Percentiles rank a stretch among this genome's conserved stretches.
Evolutionary conservation across 192 early-diverging fungal genomes (phyloP).

Genomic region (Coemansia sp.): DNA sequence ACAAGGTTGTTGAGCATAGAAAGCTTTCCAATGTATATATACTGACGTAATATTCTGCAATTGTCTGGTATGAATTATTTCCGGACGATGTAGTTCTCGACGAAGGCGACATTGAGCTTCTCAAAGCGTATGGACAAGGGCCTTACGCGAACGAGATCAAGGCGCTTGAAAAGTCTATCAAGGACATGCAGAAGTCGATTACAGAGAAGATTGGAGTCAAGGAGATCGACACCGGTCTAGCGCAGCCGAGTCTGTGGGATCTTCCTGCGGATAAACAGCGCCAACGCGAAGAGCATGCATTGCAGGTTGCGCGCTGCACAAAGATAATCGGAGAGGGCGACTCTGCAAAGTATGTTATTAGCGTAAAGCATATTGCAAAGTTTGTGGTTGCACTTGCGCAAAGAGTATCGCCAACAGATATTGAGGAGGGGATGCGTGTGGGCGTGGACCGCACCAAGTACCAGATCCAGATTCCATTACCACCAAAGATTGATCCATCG

Average conservation of each 20-base stretch:
- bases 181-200: conserved; percentile 96
- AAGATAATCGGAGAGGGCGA: conserved; percentile 96
- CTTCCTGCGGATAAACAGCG: conserved; percentile 98
- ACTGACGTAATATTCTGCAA: background rate
- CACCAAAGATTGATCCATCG: conserved; percentile 97
- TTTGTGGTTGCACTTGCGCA: conserved; percentile 97
- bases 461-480: conserved; percentile 98
- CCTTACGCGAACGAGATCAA: conserved; percentile 96
- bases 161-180: conserved; percentile 91
- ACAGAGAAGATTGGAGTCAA: conserved; percentile 99
- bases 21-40: too few species aligned
- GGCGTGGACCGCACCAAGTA: conserved; percentile 98
- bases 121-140: conserved; percentile 88
- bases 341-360: conserved; percentile 96
- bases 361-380: conserved; percentile 98
- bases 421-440: conserved; percentile 99
- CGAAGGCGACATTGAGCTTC: conserved; percentile 52
- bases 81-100: conserved; percentile 33
- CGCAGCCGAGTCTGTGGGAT: conserved; percentile 98
- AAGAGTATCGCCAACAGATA: conserved; percentile 96
- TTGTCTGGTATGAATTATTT: background rate
- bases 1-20: too few species aligned
- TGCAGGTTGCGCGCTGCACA: conserved; percentile 93
- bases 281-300: conserved; percentile 90
- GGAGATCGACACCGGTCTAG: conserved; percentile 97